Conservation (phyloP, 305 asterid species). For the Plantago rigida region DNA sequence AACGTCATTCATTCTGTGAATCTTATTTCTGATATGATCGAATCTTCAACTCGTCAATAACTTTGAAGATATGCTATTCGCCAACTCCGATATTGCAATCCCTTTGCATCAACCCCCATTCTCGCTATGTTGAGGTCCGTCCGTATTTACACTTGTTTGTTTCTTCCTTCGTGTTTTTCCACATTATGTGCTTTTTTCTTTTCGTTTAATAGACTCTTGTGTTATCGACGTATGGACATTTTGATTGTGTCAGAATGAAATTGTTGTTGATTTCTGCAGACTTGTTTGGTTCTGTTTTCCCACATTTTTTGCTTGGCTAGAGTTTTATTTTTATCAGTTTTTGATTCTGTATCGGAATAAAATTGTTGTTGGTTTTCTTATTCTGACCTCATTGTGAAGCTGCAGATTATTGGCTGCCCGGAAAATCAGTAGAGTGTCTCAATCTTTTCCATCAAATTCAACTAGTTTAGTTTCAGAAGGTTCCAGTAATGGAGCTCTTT, state of each 20-base stretch:
- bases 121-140: slow-evolving; percentile 46
- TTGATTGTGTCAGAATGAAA: too few relatives aligned
- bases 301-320: neutral
- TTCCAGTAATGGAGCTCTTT: slow-evolving; percentile 34
- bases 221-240: neutral
- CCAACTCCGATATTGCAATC: slow-evolving; percentile 22
- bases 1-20: neutral
- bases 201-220: neutral
- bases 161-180: neutral
- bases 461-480: slow-evolving; percentile 27
- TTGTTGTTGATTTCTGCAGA: too few relatives aligned
- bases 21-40: slow-evolving; percentile 21
- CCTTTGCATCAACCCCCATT: slow-evolving; percentile 18
- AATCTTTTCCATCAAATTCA: slow-evolving; percentile 25
- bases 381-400: slow-evolving; percentile 25
- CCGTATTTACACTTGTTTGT: neutral
- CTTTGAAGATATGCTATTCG: slow-evolving; percentile 36
- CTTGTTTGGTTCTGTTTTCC: neutral
- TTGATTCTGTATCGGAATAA: slow-evolving; percentile 4
- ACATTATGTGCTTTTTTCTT: neutral
- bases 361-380: slow-evolving; percentile 9
- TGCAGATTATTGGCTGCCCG: slow-evolving; percentile 56
- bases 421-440: slow-evolving; percentile 38
- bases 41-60: slow-evolving; percentile 26
- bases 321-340: neutral